phyloP scores from a whole-genome alignment of 2,329 filamentous ascomycete genomes.

The Colletotrichum abscissum region DNA sequence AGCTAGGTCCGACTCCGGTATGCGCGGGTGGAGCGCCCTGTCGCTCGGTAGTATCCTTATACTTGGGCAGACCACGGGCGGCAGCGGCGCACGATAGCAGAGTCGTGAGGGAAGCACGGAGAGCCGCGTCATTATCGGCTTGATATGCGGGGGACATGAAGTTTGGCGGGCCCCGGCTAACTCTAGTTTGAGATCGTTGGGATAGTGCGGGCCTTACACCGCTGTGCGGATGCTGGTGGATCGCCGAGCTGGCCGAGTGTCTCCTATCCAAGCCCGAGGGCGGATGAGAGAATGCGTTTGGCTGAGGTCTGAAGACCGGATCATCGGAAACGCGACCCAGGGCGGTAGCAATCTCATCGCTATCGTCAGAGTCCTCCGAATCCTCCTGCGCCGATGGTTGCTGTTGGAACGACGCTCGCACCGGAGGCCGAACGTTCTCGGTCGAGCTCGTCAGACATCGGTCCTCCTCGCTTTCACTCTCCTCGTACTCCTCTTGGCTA shows the following conservation, averaged over 20 bases:
- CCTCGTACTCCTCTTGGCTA: conserved; percentile 94
- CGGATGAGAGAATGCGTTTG: conserved; percentile 92
- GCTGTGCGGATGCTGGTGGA: conserved; percentile 61
- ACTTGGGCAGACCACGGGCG: conserved; percentile 82
- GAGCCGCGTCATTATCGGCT: conserved; percentile 90
- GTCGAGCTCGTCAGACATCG: conserved; percentile 69
- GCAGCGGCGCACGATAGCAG: conserved; percentile 95
- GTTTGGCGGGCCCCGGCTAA: conserved; percentile 62
- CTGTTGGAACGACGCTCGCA: conserved; percentile 42
- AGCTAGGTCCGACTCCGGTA: conserved; percentile 56
- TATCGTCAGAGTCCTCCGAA: conserved; percentile 60
- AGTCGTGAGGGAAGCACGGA: conserved; percentile 93
- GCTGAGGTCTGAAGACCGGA: conserved; percentile 81
- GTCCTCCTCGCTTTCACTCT: conserved; percentile 92
- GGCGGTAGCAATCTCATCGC: conserved; percentile 85
- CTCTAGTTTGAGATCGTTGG: conserved; percentile 59
- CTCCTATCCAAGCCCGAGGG: conserved; percentile 64
- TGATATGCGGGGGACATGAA: conserved; percentile 81
- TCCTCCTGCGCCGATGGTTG: conserved; percentile 50
- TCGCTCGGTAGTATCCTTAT: conserved; percentile 54
- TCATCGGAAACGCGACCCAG: conserved; percentile 71
- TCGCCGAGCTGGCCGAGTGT: conserved; percentile 61
- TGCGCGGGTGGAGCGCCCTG: conserved; percentile 43
- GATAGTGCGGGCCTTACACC: conserved; percentile 62
- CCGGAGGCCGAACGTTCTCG: conserved; percentile 57